Evolutionary conservation across 495 filamentous ascomycete species (phyloP), one percentile per base, ranked within the genome.

Genomic region (Xylaria venustula): DNA sequence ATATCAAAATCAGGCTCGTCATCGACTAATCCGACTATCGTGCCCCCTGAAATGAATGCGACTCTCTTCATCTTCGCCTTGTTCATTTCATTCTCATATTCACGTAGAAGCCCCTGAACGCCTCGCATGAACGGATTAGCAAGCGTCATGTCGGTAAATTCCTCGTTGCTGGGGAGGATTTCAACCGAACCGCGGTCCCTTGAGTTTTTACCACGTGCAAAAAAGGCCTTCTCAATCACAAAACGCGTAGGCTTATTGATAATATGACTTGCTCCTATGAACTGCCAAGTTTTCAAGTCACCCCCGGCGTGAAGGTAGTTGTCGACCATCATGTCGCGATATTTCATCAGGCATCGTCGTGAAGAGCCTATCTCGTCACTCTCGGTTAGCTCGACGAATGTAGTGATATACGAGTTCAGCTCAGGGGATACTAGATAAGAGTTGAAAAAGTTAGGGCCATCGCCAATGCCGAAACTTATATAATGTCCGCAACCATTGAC

Each of bases 11-110:
- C 7, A 6, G 49, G n/a, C n/a, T n/a, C n/a, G n/a, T n/a, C n/a
- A n/a, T n/a, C n/a, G n/a, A n/a, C n/a, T n/a, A n/a, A n/a, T n/a
- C n/a, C n/a, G n/a, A n/a, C n/a, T n/a, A n/a, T n/a, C n/a, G n/a
- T n/a, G n/a, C n/a, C n/a, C n/a, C n/a, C n/a, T n/a, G n/a, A n/a
- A 17, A 61, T 46, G 58, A 54, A 61, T 22, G 45, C 36, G 19
- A 47, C n/a, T 25, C 30, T 42, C n/a, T 61, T 48, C 6, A 61
- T 41, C 28, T 47, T 54, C 7, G 58, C 58, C n/a, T 30, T 0
- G 0, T 50, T 50, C 22, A 26, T 54, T 9, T 54, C 50, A 8
- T 28, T 26, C 20, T 48, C 7, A 20, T 61, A 36, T 7, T 61
- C 7, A 7, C 11, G 40, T 11, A 61, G 30, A 19, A 61, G 50